phyloP scores from a whole-genome alignment of 208 protist species.

The Leishmania arabica region DNA sequence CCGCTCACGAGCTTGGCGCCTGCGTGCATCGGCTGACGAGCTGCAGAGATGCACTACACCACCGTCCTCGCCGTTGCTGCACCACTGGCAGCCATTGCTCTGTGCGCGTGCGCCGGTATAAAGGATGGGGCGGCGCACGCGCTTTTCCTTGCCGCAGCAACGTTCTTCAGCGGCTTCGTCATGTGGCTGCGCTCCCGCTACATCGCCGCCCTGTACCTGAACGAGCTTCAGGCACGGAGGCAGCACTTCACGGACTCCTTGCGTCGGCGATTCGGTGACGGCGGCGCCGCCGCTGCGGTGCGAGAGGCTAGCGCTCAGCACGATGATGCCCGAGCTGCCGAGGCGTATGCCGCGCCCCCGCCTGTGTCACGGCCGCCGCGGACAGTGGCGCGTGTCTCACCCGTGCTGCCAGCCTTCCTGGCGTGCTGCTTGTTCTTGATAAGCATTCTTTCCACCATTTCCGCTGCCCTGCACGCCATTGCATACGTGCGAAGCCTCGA shows the following conservation, averaged over 20 bases:
- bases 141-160: slow-evolving; percentile 35
- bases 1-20: background rate
- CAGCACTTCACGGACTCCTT: slow-evolving; percentile 5
- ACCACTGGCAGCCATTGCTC: slow-evolving; percentile 18
- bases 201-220: slow-evolving; percentile 48
- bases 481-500: slow-evolving; percentile 19
- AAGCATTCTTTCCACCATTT: slow-evolving; percentile 25
- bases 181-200: slow-evolving; percentile 59
- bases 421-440: slow-evolving; percentile 36
- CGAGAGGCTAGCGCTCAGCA: background rate
- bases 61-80: slow-evolving; percentile 14
- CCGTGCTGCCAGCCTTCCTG: slow-evolving; percentile 39
- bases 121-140: slow-evolving; percentile 23
- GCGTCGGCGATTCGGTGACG: background rate
- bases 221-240: slow-evolving; percentile 33
- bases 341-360: background rate
- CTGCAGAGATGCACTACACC: slow-evolving; percentile 2
- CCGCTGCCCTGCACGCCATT: slow-evolving; percentile 26
- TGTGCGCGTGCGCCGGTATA: background rate
- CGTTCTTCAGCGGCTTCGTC: slow-evolving; percentile 28
- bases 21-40: background rate
- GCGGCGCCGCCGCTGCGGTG: background rate
- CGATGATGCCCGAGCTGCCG: background rate
- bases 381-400: slow-evolving; percentile 45
- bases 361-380: slow-evolving; percentile 7